These are phyloP conservation scores for Misopates orontium DNA, from an alignment of 257 asterid species.

Conservation along the genomic window DNA sequence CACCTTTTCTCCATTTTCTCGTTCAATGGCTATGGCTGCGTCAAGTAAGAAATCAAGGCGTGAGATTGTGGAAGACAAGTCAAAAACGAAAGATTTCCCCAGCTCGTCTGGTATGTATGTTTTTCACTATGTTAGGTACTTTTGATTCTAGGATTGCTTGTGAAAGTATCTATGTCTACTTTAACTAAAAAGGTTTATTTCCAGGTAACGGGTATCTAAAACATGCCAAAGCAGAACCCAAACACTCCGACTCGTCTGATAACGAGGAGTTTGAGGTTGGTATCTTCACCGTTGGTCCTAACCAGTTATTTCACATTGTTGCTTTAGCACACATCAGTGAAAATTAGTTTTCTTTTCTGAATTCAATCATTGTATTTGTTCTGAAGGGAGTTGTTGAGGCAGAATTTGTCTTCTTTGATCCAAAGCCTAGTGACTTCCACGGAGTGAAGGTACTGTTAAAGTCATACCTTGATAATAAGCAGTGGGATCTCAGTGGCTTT, in stretches of 20 bases:
- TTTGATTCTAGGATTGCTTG: background rate
- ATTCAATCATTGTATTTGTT: conserved; percentile 23
- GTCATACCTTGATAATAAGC: conserved; percentile 63
- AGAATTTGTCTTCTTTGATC: conserved; percentile 91
- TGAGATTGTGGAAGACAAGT: conserved; percentile 28
- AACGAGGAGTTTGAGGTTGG: conserved; percentile 69
- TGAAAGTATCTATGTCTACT: background rate
- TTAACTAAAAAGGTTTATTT: conserved; percentile 17
- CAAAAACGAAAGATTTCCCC: conserved; percentile 29
- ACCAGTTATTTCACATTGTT: conserved; percentile 7
- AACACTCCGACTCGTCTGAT: conserved; percentile 56
- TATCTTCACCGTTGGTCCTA: conserved; percentile 16
- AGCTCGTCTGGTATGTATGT: conserved; percentile 49
- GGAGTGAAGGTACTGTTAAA: conserved; percentile 84
- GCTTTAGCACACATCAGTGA: background rate
- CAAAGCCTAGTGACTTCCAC: conserved; percentile 83
- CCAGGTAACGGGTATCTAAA: conserved; percentile 41
- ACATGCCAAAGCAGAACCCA: conserved; percentile 22
- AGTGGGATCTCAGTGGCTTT: conserved; percentile 89
- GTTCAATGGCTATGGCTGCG: conserved; percentile 52
- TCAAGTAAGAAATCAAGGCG: conserved; percentile 39
- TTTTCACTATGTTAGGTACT: background rate
- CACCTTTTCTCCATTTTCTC: conserved; percentile 72
- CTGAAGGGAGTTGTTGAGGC: conserved; percentile 81
- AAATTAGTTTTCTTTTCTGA: background rate